Conservation (phyloP, 1,139 yeast genomes). For the Taphrina populina region DNA sequence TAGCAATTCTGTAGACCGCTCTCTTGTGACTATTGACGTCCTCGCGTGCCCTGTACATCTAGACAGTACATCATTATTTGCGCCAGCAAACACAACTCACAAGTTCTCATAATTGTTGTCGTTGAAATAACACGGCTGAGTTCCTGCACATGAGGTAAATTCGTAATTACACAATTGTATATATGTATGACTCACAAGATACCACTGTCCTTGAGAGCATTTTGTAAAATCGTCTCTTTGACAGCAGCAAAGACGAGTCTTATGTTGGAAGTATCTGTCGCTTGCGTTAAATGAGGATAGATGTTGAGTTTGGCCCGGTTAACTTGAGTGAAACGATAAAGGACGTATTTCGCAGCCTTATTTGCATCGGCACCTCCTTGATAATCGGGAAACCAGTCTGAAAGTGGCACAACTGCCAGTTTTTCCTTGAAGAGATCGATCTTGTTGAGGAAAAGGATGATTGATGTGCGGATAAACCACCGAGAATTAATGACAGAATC, state of each 20-base stretch:
- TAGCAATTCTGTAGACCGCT: too few species aligned
- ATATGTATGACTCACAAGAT: too few species aligned
- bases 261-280: slow-evolving; percentile 70
- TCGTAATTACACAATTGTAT: too few species aligned
- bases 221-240: slow-evolving; percentile 84
- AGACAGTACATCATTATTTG: too few species aligned
- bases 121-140: too few species aligned
- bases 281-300: slow-evolving; percentile 90
- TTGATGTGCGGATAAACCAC: slow-evolving; percentile 84
- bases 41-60: too few species aligned
- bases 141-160: too few species aligned
- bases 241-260: slow-evolving; percentile 64
- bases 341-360: slow-evolving; percentile 66
- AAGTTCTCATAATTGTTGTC: too few species aligned
- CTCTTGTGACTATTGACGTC: too few species aligned
- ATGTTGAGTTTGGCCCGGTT: slow-evolving; percentile 61
- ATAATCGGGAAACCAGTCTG: slow-evolving; percentile 68
- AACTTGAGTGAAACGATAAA: slow-evolving; percentile 56
- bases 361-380: slow-evolving; percentile 53
- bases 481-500: slow-evolving; percentile 79
- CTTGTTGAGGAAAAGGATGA: slow-evolving; percentile 83
- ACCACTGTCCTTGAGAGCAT: slow-evolving; percentile 79
- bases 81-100: too few species aligned
- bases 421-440: slow-evolving; percentile 77
- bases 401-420: slow-evolving; percentile 61